Conservation (phyloP, 257 asterid species). For the Pogostemon cablin region DNA sequence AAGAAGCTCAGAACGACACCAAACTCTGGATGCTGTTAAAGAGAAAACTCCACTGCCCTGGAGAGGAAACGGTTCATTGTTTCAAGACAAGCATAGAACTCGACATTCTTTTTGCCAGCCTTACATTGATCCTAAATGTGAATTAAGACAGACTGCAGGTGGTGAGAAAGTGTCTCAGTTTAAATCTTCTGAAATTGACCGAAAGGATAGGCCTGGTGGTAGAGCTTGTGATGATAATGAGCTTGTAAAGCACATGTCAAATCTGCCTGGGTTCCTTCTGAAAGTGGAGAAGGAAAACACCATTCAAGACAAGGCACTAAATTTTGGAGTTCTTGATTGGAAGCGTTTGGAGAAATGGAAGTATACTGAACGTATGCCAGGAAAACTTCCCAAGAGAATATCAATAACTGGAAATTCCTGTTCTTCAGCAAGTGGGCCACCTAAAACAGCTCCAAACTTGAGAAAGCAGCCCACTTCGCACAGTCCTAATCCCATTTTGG, state of each 20-base stretch:
- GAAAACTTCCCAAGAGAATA: conserved; percentile 46
- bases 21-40: conserved; percentile 29
- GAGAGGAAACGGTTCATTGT: conserved; percentile 32
- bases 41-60: conserved; percentile 39
- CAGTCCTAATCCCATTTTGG: conserved; percentile 35
- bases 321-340: conserved; percentile 97
- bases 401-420: conserved; percentile 39
- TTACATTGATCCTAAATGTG: conserved; percentile 37
- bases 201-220: conserved; percentile 35
- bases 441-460: conserved; percentile 40
- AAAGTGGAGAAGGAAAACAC: conserved; percentile 59
- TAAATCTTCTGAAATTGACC: conserved; percentile 41
- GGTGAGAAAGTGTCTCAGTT: conserved; percentile 37
- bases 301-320: conserved; percentile 79
- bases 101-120: conserved; percentile 51
- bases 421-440: conserved; percentile 44
- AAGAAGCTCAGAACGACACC: conserved; percentile 37
- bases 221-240: conserved; percentile 57
- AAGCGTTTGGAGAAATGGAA: conserved; percentile 84
- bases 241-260: conserved; percentile 91
- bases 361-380: conserved; percentile 72
- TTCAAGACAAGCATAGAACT: conserved; percentile 37
- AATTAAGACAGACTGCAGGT: conserved; percentile 34
- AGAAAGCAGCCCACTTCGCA: conserved; percentile 41
- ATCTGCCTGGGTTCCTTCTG: conserved; percentile 83